Percentiles rank a stretch among this genome's conserved stretches.
Conservation (phyloP, 2,329 filamentous ascomycete genomes). For the Alternaria postmessia region DNA sequence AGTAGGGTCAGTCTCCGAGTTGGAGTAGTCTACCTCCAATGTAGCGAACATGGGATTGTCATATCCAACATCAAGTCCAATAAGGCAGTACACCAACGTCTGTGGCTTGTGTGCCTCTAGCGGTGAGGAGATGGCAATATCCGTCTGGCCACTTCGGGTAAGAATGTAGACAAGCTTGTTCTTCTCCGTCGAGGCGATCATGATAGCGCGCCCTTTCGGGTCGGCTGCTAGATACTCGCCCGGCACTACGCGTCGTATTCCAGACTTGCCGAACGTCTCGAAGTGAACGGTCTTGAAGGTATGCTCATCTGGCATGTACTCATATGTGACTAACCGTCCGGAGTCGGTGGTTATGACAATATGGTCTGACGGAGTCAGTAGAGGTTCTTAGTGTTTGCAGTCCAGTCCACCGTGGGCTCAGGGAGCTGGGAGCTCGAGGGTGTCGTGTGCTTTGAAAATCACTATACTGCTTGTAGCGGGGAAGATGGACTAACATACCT, state of each 20-base stretch:
- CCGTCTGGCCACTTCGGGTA: conserved; percentile 92
- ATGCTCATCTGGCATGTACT: conserved; percentile 87
- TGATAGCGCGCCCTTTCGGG: conserved; percentile 91
- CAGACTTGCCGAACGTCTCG: conserved; percentile 98
- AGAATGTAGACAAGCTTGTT: conserved; percentile 99
- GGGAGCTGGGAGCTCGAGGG: conserved; percentile 34
- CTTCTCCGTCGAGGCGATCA: conserved; percentile 95
- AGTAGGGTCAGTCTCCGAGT: conserved; percentile 88
- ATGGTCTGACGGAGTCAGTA: conserved; percentile 73
- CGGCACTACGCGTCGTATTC: conserved; percentile 88
- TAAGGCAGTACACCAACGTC: conserved; percentile 86
- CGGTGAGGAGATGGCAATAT: conserved; percentile 95
- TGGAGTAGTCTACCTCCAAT: conserved; percentile 90
- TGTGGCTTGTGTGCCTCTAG: conserved; percentile 95
- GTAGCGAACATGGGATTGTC: conserved; percentile 97
- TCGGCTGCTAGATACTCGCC: conserved; percentile 96
- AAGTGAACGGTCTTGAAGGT: conserved; percentile 88
- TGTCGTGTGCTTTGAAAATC: conserved; percentile 55
- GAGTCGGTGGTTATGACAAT: conserved; percentile 96
- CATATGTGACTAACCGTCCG: conserved; percentile 90
- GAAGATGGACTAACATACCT: conserved; percentile 69
- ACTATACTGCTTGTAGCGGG: conserved; percentile 55
- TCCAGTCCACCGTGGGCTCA: conserved; percentile 37
- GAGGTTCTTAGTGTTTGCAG: conserved; percentile 39
- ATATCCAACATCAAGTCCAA: conserved; percentile 92